Percentiles rank a stretch among this genome's conserved stretches.
These are phyloP conservation scores for Gilbertella persicaria DNA, from an alignment of 371 early-diverging fungal species.

Conservation along the genomic window DNA sequence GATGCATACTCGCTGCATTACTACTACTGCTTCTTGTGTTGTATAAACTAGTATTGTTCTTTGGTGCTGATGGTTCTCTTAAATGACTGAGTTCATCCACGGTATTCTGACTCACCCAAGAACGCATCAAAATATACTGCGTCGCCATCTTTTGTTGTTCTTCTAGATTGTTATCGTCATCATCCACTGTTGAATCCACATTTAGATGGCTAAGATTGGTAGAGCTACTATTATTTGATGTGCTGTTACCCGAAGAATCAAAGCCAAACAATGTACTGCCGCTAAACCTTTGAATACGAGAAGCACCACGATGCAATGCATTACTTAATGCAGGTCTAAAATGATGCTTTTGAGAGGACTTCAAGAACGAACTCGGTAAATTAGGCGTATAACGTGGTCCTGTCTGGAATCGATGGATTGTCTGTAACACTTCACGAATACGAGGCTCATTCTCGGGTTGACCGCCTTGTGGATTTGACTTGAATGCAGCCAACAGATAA, in stretches of 20 bases:
- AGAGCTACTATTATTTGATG: slow-evolving; percentile 8
- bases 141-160: slow-evolving; percentile 59
- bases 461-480: slow-evolving; percentile 18
- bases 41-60: slow-evolving; percentile 48
- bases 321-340: slow-evolving; percentile 56
- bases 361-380: slow-evolving; percentile 52
- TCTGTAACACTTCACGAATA: slow-evolving; percentile 51
- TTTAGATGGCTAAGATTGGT: slow-evolving; percentile 3
- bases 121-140: slow-evolving; percentile 68
- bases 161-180: slow-evolving; percentile 39
- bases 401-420: slow-evolving; percentile 57
- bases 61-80: slow-evolving; percentile 60
- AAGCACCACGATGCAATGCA: slow-evolving; percentile 56
- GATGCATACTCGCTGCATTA: slow-evolving; percentile 30
- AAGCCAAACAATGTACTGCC: slow-evolving; percentile 46
- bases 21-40: slow-evolving; percentile 49
- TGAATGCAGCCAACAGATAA: slow-evolving; percentile 63
- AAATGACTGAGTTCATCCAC: slow-evolving; percentile 74
- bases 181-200: slow-evolving; percentile 20
- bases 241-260: slow-evolving; percentile 8
- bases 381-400: slow-evolving; percentile 64
- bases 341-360: slow-evolving; percentile 59
- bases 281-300: slow-evolving; percentile 49
- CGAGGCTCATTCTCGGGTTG: slow-evolving; percentile 59
- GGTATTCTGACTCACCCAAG: slow-evolving; percentile 69